Conservation (phyloP, 1,284 basidiomycete species). For the Puccinia horiana region DNA sequence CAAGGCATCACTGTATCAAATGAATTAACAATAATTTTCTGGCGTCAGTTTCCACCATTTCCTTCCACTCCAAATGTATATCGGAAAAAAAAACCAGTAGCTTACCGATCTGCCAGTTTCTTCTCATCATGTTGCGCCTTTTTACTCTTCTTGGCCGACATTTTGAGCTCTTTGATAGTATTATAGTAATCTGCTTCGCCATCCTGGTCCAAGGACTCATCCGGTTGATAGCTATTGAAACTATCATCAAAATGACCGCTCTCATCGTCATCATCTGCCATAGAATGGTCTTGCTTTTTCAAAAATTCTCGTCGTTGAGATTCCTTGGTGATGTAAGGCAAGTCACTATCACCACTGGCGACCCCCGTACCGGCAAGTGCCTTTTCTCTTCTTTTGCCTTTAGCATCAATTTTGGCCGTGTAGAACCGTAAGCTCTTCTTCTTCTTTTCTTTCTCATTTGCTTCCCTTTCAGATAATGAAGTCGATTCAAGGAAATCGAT, state of each 20-base stretch:
- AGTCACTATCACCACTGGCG: slow-evolving; percentile 75
- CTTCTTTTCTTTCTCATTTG: slow-evolving; percentile 75
- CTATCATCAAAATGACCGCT: slow-evolving; percentile 52
- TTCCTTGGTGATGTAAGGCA: slow-evolving; percentile 68
- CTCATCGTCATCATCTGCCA: slow-evolving; percentile 34
- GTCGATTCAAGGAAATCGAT: slow-evolving; percentile 76
- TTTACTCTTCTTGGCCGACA: slow-evolving; percentile 73
- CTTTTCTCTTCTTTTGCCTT: slow-evolving; percentile 62
- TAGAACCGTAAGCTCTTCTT: slow-evolving; percentile 82
- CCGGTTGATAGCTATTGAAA: slow-evolving; percentile 53
- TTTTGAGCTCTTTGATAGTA: slow-evolving; percentile 73
- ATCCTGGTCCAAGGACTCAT: slow-evolving; percentile 58
- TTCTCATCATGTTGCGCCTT: slow-evolving; percentile 75
- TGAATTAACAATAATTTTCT: background rate
- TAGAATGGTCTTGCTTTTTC: slow-evolving; percentile 59
- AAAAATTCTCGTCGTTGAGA: slow-evolving; percentile 61
- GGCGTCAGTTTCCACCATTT: background rate
- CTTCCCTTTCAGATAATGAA: slow-evolving; percentile 70
- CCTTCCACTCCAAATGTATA: background rate
- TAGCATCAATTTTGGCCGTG: slow-evolving; percentile 75
- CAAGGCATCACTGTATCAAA: slow-evolving; percentile 40
- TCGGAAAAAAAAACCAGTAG: slow-evolving; percentile 34
- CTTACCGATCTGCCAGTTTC: slow-evolving; percentile 68
- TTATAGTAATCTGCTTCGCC: slow-evolving; percentile 77
- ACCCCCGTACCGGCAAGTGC: slow-evolving; percentile 62